Base-by-base conservation (phyloP, 805 yeast species). In the Metschnikowia orientalis region DNA sequence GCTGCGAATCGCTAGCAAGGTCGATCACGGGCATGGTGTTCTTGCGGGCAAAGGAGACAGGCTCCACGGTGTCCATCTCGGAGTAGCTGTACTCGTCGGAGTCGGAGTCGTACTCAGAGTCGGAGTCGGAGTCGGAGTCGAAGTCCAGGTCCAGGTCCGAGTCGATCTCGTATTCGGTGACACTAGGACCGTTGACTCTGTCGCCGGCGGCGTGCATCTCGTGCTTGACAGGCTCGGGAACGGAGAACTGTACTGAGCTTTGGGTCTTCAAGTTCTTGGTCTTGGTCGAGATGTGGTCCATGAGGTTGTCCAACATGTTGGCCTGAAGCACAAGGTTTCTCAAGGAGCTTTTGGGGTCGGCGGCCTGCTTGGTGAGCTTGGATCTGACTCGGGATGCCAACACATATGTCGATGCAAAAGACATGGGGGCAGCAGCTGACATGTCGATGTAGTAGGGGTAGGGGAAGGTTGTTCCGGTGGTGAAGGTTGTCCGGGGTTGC, bases 321-420 rank as follows among this genome's bases (percentile, higher is more conserved):
- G 88, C 87, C 55, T 81, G 88, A 24, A 77, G 69, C 3, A 81
- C 85, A 23, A 81, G 64, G 31, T 65, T 59, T 30, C 83, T 65
- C 31, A 81, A 63, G 34, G 75, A 61, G 19, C 79, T 71, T 45
- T 77, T 80, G 9, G 71, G 70, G 42, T 68, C 67, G 16, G 72
- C 55, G 5, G 85, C 84, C 46, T 80, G 84, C 35, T 58, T 63
- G 26, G 83, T 76, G 16, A 81, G 69, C 59, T 79, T 81, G 12
- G 67, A 48, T 50, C 81, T 75, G 21, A 81, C 89, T 45, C 65
- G 71, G 24, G 81, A 69, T 15, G 87, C 87, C 34, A 81, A 64
- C 9, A 73, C 48, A 54, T 77, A 80, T 5, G 82, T 63, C 38
- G 77, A 75, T 3, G 77, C 67, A 50, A 68, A 58, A n/a, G 71